Conservation (phyloP, 371 early-diverging fungal genomes). For the Circinella umbellata region DNA sequence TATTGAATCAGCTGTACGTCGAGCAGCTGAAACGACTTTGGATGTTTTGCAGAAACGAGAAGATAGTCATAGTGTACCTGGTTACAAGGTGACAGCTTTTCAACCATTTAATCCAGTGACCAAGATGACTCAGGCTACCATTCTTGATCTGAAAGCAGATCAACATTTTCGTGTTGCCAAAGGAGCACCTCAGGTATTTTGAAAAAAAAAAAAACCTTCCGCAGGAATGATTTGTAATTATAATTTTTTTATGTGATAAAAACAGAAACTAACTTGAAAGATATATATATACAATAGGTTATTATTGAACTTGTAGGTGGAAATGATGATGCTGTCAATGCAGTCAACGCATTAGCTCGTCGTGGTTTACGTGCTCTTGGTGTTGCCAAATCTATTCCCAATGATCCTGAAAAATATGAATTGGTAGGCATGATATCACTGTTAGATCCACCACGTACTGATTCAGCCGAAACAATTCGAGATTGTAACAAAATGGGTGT, state of each 20-base stretch:
- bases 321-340: conserved; percentile 60
- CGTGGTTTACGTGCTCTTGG: conserved; percentile 86
- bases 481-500: conserved; percentile 68
- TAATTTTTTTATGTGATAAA: conserved; percentile 51
- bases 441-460: conserved; percentile 81
- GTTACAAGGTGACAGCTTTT: conserved; percentile 87
- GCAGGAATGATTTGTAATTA: no score
- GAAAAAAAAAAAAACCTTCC: no score
- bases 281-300: conserved; percentile 14
- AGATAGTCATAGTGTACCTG: conserved; percentile 73
- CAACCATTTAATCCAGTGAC: conserved; percentile 92
- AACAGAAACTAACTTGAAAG: no score
- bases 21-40: conserved; percentile 88
- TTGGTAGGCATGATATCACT: conserved; percentile 77
- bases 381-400: conserved; percentile 4
- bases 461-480: conserved; percentile 64
- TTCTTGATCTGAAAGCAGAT: conserved; percentile 63
- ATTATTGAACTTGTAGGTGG: conserved; percentile 16
- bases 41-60: conserved; percentile 85
- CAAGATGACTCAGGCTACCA: conserved; percentile 90
- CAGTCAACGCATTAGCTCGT: conserved; percentile 84
- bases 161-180: conserved; percentile 87
- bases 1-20: conserved; percentile 89
- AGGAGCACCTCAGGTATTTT: conserved; percentile 94
- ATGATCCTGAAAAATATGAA: conserved; percentile 16